Base-by-base conservation (phyloP, 768 basidiomycete species). In the Termitomyces eurrhizus region DNA sequence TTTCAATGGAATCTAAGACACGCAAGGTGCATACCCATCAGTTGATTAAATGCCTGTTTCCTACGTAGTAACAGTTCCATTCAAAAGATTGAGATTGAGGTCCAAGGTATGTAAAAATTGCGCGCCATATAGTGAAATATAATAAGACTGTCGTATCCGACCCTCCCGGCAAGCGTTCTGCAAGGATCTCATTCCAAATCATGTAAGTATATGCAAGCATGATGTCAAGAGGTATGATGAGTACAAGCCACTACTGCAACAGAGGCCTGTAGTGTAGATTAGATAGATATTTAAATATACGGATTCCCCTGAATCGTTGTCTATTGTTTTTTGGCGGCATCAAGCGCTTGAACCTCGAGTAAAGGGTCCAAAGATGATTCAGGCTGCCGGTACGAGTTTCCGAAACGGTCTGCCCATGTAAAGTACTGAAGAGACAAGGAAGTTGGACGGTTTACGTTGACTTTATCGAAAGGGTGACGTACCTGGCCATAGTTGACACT, bases 401-500 rank as follows among this genome's bases (percentile, higher is more conserved):
- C 87, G 58, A 78, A 79, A 50, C 86, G 84, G 73, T 98, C 97
- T 21, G 92, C 93, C 88, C 90, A 95, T 42, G 95, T 97, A 73
- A 98, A 98, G 78, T 98, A 99, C 88, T 97, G 62, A 63, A 65
- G 33, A 70, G 67, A 55, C 5, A 53, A 52, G 55, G 62, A 39
- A 54, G 49, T 36, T 56, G 18, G 14, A 48, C 41, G 14, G 14
- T 24, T 37, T n/a, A 18, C 16, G 3, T 16, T 51, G n/a, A 3
- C 39, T 18, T 42, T 24, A 44, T 32, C 48, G 18, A 57, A 11
- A 54, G 48, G 44, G 54, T 50, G 29, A 67, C 77, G 65, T 71
- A 88, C 87, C 80, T 94, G 93, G 26, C 94, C 95, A 73, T 94
- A 96, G 78, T 98, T 98, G 66, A 91, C 90, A 46, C 90, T 97